Percentiles rank a stretch among this genome's conserved stretches.
These are phyloP conservation scores for Phytophthora pluvialis DNA, from an alignment of 352 stramenopile species.

Conservation along the genomic window DNA sequence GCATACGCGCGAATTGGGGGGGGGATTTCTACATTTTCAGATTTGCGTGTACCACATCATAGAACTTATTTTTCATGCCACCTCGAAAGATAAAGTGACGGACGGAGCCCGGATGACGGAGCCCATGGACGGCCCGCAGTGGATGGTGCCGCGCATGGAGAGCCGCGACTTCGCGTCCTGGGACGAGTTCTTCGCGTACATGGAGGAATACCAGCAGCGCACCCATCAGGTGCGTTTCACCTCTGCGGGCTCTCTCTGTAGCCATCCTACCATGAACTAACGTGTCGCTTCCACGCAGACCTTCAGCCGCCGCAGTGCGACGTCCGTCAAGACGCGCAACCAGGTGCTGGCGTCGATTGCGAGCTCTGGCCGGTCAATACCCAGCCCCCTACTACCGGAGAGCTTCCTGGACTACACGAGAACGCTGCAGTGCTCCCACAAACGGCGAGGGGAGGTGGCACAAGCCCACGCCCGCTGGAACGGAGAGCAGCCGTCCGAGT, in stretches of 20 bases:
- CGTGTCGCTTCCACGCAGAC: slow-evolving; percentile 11
- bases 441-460: slow-evolving; percentile 6
- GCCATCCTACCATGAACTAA: neutral
- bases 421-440: slow-evolving; percentile 38
- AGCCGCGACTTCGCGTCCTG: slow-evolving; percentile 33
- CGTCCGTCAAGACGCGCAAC: slow-evolving; percentile 44
- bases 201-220: slow-evolving; percentile 37
- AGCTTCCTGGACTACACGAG: slow-evolving; percentile 42
- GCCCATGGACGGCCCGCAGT: neutral
- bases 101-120: neutral
- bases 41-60: too few relatives aligned
- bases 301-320: slow-evolving; percentile 34
- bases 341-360: slow-evolving; percentile 35
- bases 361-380: slow-evolving; percentile 8
- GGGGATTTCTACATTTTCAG: too few relatives aligned
- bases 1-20: too few relatives aligned
- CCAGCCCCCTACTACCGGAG: slow-evolving; percentile 29
- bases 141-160: slow-evolving; percentile 25
- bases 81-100: too few relatives aligned
- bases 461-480: slow-evolving; percentile 22
- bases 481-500: slow-evolving; percentile 35
- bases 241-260: neutral
- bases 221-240: slow-evolving; percentile 29
- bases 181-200: slow-evolving; percentile 37
- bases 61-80: too few relatives aligned